These are phyloP conservation scores for Coemansia sp. DNA, from an alignment of 371 early-diverging fungal species.

Conservation along the genomic window DNA sequence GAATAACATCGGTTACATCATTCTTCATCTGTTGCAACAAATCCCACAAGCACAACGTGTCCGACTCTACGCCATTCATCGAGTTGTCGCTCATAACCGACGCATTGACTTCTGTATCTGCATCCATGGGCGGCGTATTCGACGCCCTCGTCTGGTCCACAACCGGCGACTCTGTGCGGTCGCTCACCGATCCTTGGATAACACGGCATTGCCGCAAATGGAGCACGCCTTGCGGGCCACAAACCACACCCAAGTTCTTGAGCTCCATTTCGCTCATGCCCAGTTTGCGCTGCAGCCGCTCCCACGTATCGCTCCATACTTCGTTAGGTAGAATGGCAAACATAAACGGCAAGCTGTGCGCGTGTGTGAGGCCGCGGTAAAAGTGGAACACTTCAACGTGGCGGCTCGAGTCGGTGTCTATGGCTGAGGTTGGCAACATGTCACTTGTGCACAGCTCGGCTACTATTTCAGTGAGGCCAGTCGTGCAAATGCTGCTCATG, in stretches of 20 bases:
- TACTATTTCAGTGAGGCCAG: conserved; percentile 21
- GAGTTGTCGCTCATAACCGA: not conserved
- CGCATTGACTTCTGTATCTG: not conserved
- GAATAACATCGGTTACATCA: not conserved
- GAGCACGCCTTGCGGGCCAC: conserved; percentile 48
- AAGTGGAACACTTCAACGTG: conserved; percentile 75
- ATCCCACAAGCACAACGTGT: conserved; percentile 39
- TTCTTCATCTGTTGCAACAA: conserved; percentile 1
- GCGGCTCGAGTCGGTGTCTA: conserved; percentile 53
- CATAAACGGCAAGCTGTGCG: conserved; percentile 83
- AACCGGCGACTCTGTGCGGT: not conserved
- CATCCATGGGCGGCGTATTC: conserved; percentile 6
- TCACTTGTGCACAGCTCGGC: conserved; percentile 22
- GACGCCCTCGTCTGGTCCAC: conserved; percentile 2
- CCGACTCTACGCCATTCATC: not conserved
- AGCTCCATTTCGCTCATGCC: conserved; percentile 87
- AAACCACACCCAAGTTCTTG: conserved; percentile 67
- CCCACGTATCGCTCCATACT: conserved; percentile 62
- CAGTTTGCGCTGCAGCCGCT: conserved; percentile 67
- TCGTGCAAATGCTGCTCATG: conserved; percentile 47
- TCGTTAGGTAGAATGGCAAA: conserved; percentile 71
- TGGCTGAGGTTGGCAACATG: conserved; percentile 50
- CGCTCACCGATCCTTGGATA: conserved; percentile 14
- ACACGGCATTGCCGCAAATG: conserved; percentile 18
- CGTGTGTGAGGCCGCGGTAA: conserved; percentile 60